Base-by-base conservation (phyloP, 495 filamentous ascomycete genomes). In the Aspergillus ellipticus region DNA sequence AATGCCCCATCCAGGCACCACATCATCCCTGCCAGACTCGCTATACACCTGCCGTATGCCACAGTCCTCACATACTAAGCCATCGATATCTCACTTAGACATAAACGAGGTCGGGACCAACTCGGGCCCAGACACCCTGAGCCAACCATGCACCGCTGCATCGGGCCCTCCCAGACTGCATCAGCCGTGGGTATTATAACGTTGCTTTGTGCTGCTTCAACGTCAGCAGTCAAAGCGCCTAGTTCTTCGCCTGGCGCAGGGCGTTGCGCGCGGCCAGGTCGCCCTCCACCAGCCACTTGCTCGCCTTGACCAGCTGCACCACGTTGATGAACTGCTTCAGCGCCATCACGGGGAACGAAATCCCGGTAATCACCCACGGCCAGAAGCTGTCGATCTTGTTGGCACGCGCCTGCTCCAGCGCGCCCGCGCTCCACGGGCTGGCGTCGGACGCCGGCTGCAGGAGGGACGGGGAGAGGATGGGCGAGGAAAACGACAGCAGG, bases 241-340 rank as follows among this genome's bases (percentile, higher is more conserved):
- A 72, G 49, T 64, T 62, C 62, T 72, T 63, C 64, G n/a, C 61
- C 15, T 41, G 39, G 29, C 55, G 63, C 20, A 55, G 42, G 13
- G 60, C 64, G 43, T 51, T 70, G 51, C 71, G 72, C 64, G 57
- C 71, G 54, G 69, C 66, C 51, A 68, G 57, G 48, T 98, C 94
- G 17, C 92, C 90, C 74, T 97, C 91, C 0, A 90, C 94, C 46
- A 98, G 74, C 89, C 92, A 96, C 63, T 83, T 83, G 72, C 89
- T 88, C 9, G 95, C 95, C 74, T 96, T 96, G 65, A 96, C 84
- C 51, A 99, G 78, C 74, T 99, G 95, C 42, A 97, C 79, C 33
- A 97, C 81, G 66, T 97, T 97, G 75, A 97, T 88, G 55, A 89
- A 80, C 68, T 99, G 94, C 80, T 99, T 99, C 55, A 83, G 77